A percentile compares a stretch with the other conserved stretches of the same genome.
Conservation (phyloP, 305 asterid species). For the Solanum hybrid region DNA sequence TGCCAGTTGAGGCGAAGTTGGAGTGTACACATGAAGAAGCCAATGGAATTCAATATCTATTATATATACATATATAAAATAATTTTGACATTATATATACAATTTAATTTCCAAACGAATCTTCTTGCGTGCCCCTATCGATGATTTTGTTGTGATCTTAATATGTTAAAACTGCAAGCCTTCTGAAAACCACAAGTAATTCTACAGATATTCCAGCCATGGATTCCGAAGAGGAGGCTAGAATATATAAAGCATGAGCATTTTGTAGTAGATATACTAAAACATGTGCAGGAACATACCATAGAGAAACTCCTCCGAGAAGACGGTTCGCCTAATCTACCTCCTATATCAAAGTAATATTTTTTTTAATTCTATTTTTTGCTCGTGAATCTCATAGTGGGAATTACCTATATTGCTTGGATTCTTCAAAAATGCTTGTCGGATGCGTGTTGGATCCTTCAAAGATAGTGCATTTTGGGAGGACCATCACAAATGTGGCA, state of each 20-base stretch:
- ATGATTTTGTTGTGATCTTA: no score
- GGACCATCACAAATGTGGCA: neutral
- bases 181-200: no score
- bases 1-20: no score
- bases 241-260: conserved; percentile 5
- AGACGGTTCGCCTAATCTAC: conserved; percentile 40
- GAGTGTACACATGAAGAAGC: no score
- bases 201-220: conserved; percentile 10
- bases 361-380: no score
- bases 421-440: neutral
- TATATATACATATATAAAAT: no score
- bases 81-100: no score
- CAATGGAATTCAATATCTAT: no score
- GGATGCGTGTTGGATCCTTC: neutral
- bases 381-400: neutral
- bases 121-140: no score
- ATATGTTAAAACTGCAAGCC: no score
- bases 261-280: conserved; percentile 25
- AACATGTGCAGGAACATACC: conserved; percentile 37
- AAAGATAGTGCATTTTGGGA: neutral
- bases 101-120: no score
- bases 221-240: conserved; percentile 11
- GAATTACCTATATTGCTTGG: neutral
- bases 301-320: conserved; percentile 28
- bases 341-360: conserved; percentile 33